Conservation (phyloP, 352 stramenopile species). For the Phytophthora ramorum region DNA sequence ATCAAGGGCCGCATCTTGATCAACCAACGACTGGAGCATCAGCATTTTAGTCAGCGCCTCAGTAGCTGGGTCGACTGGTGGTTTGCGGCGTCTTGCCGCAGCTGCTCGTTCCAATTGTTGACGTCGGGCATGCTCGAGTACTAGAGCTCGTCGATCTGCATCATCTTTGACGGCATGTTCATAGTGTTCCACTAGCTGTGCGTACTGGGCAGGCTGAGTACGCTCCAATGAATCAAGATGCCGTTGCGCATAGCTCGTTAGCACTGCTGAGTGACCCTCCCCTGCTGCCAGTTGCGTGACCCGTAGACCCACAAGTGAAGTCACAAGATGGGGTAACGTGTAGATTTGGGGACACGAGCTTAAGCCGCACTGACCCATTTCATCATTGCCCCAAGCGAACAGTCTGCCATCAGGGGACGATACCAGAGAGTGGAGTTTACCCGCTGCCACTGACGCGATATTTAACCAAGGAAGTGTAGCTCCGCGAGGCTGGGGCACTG, state of each 20-base stretch:
- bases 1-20: constrained; percentile 31
- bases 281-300: constrained; percentile 62
- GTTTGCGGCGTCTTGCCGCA: constrained; percentile 43
- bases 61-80: constrained; percentile 39
- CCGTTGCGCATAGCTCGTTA: constrained; percentile 45
- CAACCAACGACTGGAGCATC: constrained; percentile 35
- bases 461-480: constrained; percentile 14
- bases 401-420: constrained; percentile 55
- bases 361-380: constrained; percentile 78
- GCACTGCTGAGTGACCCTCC: constrained; percentile 58
- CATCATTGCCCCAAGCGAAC: constrained; percentile 78
- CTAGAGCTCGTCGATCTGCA: constrained; percentile 29
- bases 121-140: constrained; percentile 42
- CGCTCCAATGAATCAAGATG: constrained; percentile 56
- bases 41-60: constrained; percentile 32
- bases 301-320: constrained; percentile 60
- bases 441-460: constrained; percentile 52
- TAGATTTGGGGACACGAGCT: constrained; percentile 77
- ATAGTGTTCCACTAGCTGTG: constrained; percentile 46
- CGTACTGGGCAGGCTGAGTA: constrained; percentile 55
- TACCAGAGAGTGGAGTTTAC: constrained; percentile 64
- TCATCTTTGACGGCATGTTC: constrained; percentile 54
- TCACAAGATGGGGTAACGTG: constrained; percentile 73
- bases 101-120: constrained; percentile 34
- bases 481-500: background rate